Conservation (phyloP, 352 stramenopile species). For the Phytophthora syringae region DNA sequence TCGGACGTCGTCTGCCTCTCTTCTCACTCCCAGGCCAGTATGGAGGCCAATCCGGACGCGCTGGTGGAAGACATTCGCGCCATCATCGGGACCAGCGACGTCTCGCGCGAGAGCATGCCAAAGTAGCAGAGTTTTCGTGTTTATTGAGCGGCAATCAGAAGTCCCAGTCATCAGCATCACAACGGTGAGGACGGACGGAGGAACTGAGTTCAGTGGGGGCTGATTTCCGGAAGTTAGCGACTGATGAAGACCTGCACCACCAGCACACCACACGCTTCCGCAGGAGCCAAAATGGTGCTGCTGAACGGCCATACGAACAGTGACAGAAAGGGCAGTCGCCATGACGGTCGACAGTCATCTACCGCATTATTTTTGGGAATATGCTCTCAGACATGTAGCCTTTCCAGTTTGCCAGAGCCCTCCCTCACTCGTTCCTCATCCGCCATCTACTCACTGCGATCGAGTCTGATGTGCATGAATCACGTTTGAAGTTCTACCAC, state of each 20-base stretch:
- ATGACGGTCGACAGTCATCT: constrained; percentile 1
- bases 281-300: constrained; percentile 8
- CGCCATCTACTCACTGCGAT: constrained; percentile 10
- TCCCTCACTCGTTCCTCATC: constrained; percentile 22
- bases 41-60: constrained; percentile 65
- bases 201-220: neutral
- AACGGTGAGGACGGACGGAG: constrained; percentile 4
- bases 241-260: neutral
- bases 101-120: constrained; percentile 64
- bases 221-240: neutral
- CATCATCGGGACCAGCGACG: constrained; percentile 71
- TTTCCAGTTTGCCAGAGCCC: constrained; percentile 13
- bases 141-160: neutral
- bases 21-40: constrained; percentile 7
- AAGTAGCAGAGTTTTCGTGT: neutral
- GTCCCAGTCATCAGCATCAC: neutral
- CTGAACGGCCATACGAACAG: constrained; percentile 1
- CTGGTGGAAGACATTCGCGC: constrained; percentile 81
- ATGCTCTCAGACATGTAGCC: neutral
- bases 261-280: constrained; percentile 12
- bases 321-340: constrained; percentile 6
- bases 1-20: constrained; percentile 26
- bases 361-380: constrained; percentile 9
- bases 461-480: constrained; percentile 15
- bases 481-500: constrained; percentile 19